Percentiles rank a stretch among this genome's conserved stretches.
Evolutionary conservation across 352 stramenopile species (phyloP).

Genomic region (Phytophthora brassicae): DNA sequence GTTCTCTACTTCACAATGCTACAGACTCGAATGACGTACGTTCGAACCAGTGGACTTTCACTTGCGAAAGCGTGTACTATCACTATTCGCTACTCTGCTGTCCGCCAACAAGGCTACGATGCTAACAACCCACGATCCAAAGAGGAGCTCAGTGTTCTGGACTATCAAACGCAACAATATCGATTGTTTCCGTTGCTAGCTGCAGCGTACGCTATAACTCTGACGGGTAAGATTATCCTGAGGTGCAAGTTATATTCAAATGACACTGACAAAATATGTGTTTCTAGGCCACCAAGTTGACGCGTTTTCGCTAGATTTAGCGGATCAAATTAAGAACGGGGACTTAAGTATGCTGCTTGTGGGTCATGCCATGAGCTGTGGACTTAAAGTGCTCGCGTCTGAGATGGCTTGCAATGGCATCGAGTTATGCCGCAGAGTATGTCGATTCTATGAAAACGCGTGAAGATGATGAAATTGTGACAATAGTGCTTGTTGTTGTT

Average conservation of each 20-base stretch:
- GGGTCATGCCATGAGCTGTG: constrained; percentile 62
- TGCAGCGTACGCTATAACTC: constrained; percentile 89
- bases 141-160: constrained; percentile 89
- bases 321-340: constrained; percentile 43
- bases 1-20: constrained; percentile 86
- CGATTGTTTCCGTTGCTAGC: constrained; percentile 92
- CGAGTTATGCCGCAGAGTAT: constrained; percentile 50
- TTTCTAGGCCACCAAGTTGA: constrained; percentile 50
- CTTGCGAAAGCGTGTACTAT: constrained; percentile 93
- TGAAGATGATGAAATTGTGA: neutral
- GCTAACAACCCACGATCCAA: constrained; percentile 49
- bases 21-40: constrained; percentile 69
- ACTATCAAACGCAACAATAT: constrained; percentile 96
- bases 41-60: constrained; percentile 43
- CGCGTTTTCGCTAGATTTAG: constrained; percentile 45
- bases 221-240: constrained; percentile 44
- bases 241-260: too few relatives aligned
- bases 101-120: constrained; percentile 88
- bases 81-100: constrained; percentile 92
- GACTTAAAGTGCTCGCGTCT: constrained; percentile 59
- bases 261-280: constrained; percentile 6
- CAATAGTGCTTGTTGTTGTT: constrained; percentile 17
- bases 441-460: neutral
- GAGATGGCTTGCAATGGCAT: constrained; percentile 55
- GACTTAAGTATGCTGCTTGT: constrained; percentile 49